Evolutionary conservation across 1,139 yeast genomes (phyloP).

Genomic region (Geotrichum reessii): DNA sequence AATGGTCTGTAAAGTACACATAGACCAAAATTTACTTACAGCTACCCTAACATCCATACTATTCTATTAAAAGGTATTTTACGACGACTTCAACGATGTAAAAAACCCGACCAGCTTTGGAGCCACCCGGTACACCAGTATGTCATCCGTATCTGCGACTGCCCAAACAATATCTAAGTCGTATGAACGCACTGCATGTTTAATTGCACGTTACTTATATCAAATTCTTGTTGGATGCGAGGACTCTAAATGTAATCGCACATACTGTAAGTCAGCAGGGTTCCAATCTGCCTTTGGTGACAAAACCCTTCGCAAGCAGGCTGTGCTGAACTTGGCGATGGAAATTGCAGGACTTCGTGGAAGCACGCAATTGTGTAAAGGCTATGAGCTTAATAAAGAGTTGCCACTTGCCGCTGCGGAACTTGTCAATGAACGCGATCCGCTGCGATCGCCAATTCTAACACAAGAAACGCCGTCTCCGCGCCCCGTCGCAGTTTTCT

Average conservation of each 20-base stretch:
- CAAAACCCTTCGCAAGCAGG: conserved; percentile 16
- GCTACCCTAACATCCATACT: conserved; percentile 4
- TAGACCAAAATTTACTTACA: not conserved
- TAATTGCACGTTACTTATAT: conserved; percentile 22
- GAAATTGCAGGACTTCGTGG: conserved; percentile 23
- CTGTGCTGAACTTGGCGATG: conserved; percentile 23
- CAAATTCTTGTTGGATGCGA: conserved; percentile 27
- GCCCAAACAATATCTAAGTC: not conserved
- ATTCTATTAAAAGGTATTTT: too few relatives aligned
- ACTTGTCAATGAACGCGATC: conserved; percentile 15
- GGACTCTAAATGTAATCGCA: conserved; percentile 20
- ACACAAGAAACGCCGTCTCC: not conserved
- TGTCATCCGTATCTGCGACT: not conserved
- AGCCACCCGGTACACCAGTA: not conserved
- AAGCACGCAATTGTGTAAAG: conserved; percentile 20
- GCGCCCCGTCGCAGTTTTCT: not conserved
- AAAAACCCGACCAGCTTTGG: not conserved
- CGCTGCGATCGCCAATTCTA: conserved; percentile 16
- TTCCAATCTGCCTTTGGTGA: conserved; percentile 20
- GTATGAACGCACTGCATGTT: conserved; percentile 3
- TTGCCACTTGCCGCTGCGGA: conserved; percentile 14
- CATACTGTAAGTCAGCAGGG: conserved; percentile 22
- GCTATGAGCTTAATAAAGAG: not conserved
- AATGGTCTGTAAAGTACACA: not conserved
- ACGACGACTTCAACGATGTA: not conserved